phyloP scores from a whole-genome alignment of 164 flowering plant species.

The Cinnamomum micranthum region DNA sequence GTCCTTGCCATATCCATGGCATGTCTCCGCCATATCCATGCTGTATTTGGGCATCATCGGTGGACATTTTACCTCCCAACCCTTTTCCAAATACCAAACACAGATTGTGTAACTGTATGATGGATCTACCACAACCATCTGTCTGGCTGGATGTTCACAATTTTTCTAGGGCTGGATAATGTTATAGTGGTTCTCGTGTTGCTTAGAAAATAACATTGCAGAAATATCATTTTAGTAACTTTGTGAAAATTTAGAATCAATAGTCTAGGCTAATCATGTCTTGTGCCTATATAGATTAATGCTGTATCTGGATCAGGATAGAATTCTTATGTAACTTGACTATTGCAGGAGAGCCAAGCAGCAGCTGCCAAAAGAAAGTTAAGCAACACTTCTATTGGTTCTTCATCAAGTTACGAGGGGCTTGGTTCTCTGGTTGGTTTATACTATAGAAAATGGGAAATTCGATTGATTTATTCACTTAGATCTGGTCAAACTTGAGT shows the following conservation, averaged over 20 bases:
- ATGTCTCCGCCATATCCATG: too few species aligned
- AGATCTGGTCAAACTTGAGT: neutral
- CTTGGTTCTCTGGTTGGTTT: conserved; percentile 62
- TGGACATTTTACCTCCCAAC: too few species aligned
- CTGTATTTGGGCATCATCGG: too few species aligned
- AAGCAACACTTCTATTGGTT: conserved; percentile 31
- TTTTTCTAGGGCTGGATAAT: neutral
- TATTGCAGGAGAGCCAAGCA: conserved; percentile 47
- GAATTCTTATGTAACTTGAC: neutral
- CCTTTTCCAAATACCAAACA: too few species aligned
- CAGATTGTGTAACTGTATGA: neutral
- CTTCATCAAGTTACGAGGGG: conserved; percentile 45
- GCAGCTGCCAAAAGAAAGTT: conserved; percentile 46
- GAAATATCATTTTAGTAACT: neutral
- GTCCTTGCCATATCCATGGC: too few species aligned
- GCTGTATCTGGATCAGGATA: neutral
- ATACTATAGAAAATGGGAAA: neutral
- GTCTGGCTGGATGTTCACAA: neutral
- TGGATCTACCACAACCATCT: neutral
- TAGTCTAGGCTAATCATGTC: neutral
- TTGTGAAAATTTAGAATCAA: too few species aligned
- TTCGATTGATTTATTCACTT: neutral
- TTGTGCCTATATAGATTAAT: neutral
- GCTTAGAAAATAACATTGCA: neutral
- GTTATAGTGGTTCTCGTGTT: neutral